Evolutionary conservation across 768 basidiomycete genomes (phyloP).

Genomic region (Pisolithus microcarpus): DNA sequence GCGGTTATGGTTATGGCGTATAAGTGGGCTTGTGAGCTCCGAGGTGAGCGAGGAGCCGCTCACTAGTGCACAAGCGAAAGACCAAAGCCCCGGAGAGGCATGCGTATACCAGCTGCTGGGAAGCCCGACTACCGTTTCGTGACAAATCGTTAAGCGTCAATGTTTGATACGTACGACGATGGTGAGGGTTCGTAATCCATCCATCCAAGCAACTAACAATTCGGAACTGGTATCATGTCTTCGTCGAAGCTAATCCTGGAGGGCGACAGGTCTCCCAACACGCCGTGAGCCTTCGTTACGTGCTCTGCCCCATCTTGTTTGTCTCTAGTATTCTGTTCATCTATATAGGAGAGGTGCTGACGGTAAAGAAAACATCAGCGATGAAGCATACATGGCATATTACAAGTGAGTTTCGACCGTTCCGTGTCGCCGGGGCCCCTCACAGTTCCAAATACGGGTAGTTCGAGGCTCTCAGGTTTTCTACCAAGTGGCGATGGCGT

Average conservation of each 20-base stretch:
- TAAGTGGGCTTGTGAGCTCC: neutral
- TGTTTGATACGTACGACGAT: conserved; percentile 17
- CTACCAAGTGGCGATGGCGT: neutral
- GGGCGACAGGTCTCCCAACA: neutral
- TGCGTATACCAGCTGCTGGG: conserved; percentile 21
- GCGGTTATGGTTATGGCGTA: conserved; percentile 19
- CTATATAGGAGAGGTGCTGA: neutral
- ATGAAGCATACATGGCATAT: neutral
- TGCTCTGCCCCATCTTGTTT: neutral
- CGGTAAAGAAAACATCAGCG: neutral
- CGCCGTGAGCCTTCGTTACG: neutral
- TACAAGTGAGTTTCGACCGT: neutral
- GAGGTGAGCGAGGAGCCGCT: conserved; percentile 3
- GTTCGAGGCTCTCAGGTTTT: neutral
- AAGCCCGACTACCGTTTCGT: neutral
- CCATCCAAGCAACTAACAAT: conserved; percentile 18
- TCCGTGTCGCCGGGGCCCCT: neutral
- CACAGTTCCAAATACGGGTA: neutral
- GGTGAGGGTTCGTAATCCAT: conserved; percentile 23
- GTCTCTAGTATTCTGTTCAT: neutral
- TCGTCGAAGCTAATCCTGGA: conserved; percentile 1
- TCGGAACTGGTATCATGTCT: conserved; percentile 12
- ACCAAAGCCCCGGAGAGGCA: conserved; percentile 25
- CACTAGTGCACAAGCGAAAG: conserved; percentile 25
- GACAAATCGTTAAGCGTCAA: conserved; percentile 13